Evolutionary conservation across 2,329 filamentous ascomycete species (phyloP), one percentile per base, ranked within the genome.

Genomic region (Tolypocladium cylindrosporum): DNA sequence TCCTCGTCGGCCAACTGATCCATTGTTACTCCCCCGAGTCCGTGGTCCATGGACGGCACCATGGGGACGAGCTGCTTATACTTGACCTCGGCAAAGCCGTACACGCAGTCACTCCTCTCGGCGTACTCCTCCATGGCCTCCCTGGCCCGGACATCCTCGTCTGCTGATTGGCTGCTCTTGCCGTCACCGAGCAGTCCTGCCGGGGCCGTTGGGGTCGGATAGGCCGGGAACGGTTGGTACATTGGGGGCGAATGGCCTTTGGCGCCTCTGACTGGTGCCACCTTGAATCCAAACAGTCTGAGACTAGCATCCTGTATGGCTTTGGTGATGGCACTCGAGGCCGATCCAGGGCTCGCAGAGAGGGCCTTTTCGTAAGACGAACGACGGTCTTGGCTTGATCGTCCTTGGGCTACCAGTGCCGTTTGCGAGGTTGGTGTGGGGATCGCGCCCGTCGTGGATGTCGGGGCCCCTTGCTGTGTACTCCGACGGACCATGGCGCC

Each of bases 21-120:
- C 10, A 76, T 68, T 4, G 76, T 74, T n/a, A 81, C 72, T 16
- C 86, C 85, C 8, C 87, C 86, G 4, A 91, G 79, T 7, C 84
- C 85, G 63, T 88, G 85, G 54, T 90, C 85, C 63, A 82, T 83
- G 0, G 89, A 93, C 1, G 93, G 94, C 1, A 90, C 86, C 51
- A 94, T 77, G 3, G 94, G 94, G 55, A 97, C 84, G n/a, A 99
- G 81, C 72, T 99, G 94, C 72, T 95, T 94, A 74, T 95, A 97
- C 73, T 99, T 99, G 68, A 99, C 93, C 74, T 99, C 93, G 7
- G 94, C 94, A 72, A 99, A 97, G 3, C 93, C 92, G 70, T 92
- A 99, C 3, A 99, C 92, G 52, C 97, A 94, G 71, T 99, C 92
- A 68, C 92, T 97, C 43, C 92, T 83, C 39, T 91, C 94, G 1